A percentile compares a stretch with the other conserved stretches of the same genome.
Conservation (phyloP, 768 basidiomycete genomes). For the Lactifluus subvellereus region DNA sequence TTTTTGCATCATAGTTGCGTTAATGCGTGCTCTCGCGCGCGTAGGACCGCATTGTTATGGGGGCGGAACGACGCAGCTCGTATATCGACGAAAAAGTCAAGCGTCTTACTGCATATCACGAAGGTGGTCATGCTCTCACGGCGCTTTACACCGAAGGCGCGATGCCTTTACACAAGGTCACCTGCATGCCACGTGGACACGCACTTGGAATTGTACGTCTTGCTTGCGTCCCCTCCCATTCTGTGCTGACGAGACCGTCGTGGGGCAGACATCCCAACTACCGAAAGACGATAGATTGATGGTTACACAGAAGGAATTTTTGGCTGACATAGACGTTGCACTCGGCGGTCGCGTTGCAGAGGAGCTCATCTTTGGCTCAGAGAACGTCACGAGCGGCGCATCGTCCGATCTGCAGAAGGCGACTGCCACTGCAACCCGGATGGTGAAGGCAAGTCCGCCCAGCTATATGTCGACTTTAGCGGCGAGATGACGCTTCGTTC, state of each 20-base stretch:
- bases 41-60: slow-evolving; percentile 93
- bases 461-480: neutral
- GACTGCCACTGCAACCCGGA: slow-evolving; percentile 69
- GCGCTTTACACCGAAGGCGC: slow-evolving; percentile 93
- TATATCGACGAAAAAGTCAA: slow-evolving; percentile 86
- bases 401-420: slow-evolving; percentile 82
- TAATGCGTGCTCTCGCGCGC: neutral
- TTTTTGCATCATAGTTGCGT: neutral
- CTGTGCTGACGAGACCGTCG: neutral
- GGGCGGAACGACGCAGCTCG: slow-evolving; percentile 86
- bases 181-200: slow-evolving; percentile 93
- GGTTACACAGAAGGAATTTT: slow-evolving; percentile 65
- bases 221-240: neutral
- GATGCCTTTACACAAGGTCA: slow-evolving; percentile 96
- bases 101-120: slow-evolving; percentile 92
- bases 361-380: slow-evolving; percentile 81
- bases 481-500: neutral
- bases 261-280: slow-evolving; percentile 57
- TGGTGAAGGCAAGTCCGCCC: slow-evolving; percentile 71
- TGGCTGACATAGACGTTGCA: slow-evolving; percentile 81
- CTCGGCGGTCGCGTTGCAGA: slow-evolving; percentile 97
- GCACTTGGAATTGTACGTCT: slow-evolving; percentile 76
- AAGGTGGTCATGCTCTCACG: slow-evolving; percentile 94
- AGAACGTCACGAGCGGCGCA: slow-evolving; percentile 88
- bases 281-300: slow-evolving; percentile 75